phyloP scores from a whole-genome alignment of 176 grass and related monocot species.

The Musa troglodytarum region DNA sequence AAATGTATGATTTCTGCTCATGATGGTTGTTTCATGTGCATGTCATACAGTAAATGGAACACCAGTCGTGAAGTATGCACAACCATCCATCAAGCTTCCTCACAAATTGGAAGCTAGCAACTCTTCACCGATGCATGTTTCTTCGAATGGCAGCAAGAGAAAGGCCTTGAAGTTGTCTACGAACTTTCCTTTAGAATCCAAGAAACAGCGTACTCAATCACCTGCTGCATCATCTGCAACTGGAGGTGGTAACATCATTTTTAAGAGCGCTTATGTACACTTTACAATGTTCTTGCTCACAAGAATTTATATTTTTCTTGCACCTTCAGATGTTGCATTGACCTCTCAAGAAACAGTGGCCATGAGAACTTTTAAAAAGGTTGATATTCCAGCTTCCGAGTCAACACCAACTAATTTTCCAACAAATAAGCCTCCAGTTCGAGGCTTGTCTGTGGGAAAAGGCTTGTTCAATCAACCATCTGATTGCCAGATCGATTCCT shows the following conservation, averaged over 20 bases:
- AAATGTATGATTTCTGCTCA: not conserved
- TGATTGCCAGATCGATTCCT: slow-evolving; percentile 30
- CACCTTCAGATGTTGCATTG: slow-evolving; percentile 33
- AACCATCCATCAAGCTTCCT: slow-evolving; percentile 17
- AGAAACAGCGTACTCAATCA: slow-evolving; percentile 28
- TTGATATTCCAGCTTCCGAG: slow-evolving; percentile 14
- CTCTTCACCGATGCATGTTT: slow-evolving; percentile 23
- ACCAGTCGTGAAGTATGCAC: slow-evolving; percentile 33
- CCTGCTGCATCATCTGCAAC: not conserved
- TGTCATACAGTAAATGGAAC: slow-evolving; percentile 24
- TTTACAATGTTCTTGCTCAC: not conserved
- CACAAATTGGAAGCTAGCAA: slow-evolving; percentile 29
- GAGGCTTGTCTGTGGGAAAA: slow-evolving; percentile 50
- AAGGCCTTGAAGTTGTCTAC: slow-evolving; percentile 44
- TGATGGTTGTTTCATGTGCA: slow-evolving; percentile 12
- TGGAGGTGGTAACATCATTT: slow-evolving; percentile 17
- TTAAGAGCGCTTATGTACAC: not conserved
- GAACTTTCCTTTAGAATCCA: slow-evolving; percentile 31
- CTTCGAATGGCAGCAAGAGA: slow-evolving; percentile 44
- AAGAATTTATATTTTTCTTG: not conserved
- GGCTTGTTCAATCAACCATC: slow-evolving; percentile 41
- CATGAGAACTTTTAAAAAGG: slow-evolving; percentile 13
- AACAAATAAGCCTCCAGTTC: slow-evolving; percentile 13
- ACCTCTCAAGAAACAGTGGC: slow-evolving; percentile 1
- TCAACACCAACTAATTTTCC: slow-evolving; percentile 20